Evolutionary conservation across 225 moss, liverwort and hornwort genomes (phyloP).

Genomic region (Pseudoscleropodium purum): DNA sequence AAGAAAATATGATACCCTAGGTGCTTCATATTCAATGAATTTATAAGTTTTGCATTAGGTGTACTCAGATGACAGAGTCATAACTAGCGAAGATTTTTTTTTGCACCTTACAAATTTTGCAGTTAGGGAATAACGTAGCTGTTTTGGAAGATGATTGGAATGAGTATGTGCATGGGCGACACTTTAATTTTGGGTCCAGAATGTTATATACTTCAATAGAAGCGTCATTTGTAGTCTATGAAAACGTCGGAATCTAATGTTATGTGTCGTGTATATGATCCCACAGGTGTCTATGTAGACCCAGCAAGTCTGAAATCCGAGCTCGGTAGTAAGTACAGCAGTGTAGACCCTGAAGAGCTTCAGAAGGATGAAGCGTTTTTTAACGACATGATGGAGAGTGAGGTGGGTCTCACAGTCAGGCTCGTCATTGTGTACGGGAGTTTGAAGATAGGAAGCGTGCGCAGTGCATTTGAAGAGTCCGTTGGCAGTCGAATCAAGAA

Average conservation of each 20-base stretch:
- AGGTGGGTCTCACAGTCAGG: constrained; percentile 72
- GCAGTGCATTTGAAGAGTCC: constrained; percentile 87
- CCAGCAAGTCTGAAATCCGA: constrained; percentile 54
- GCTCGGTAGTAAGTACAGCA: constrained; percentile 47
- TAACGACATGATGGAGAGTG: constrained; percentile 42
- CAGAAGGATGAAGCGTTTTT: constrained; percentile 33
- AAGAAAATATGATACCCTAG: neutral
- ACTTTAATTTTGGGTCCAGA: neutral
- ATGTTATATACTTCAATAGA: neutral
- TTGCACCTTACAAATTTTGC: neutral
- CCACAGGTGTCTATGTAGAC: constrained; percentile 68
- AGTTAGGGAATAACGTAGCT: neutral
- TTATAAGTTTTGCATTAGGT: neutral
- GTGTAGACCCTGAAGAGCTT: constrained; percentile 23
- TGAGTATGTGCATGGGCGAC: neutral
- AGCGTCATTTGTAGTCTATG: neutral
- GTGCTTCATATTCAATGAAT: neutral
- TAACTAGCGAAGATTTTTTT: neutral
- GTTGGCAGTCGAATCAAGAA: constrained; percentile 85
- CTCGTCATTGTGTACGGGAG: constrained; percentile 71
- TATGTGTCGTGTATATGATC: neutral
- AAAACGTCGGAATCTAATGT: neutral
- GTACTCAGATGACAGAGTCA: neutral
- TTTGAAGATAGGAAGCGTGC: constrained; percentile 78
- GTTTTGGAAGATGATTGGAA: neutral